Conservation (phyloP, 805 yeast species). For the Lachancea thermotolerans region DNA sequence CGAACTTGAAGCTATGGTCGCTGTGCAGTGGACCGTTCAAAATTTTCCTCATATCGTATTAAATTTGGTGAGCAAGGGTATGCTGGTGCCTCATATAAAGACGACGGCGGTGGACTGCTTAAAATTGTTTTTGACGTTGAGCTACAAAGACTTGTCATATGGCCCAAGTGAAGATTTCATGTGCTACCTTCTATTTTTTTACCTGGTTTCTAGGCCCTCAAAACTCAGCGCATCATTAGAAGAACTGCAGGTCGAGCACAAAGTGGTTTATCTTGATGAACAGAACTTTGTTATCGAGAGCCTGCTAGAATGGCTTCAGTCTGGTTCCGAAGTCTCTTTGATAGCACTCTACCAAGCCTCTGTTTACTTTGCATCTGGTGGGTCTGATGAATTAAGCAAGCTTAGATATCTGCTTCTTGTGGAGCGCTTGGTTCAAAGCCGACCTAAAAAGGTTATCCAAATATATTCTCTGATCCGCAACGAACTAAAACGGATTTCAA, state of each 20-base stretch:
- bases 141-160: constrained; percentile 33
- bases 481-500: constrained; percentile 29
- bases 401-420: constrained; percentile 30
- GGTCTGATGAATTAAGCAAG: constrained; percentile 33
- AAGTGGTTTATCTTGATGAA: constrained; percentile 28
- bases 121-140: constrained; percentile 36
- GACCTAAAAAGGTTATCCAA: constrained; percentile 31
- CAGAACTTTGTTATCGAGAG: constrained; percentile 34
- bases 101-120: constrained; percentile 42
- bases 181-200: constrained; percentile 32
- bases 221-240: constrained; percentile 32
- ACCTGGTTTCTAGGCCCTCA: constrained; percentile 32
- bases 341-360: constrained; percentile 33
- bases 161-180: constrained; percentile 14
- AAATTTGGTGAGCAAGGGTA: constrained; percentile 46
- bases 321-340: constrained; percentile 27
- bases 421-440: constrained; percentile 27
- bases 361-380: constrained; percentile 26
- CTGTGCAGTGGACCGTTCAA: constrained; percentile 34
- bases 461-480: constrained; percentile 28
- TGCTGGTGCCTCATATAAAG: constrained; percentile 50
- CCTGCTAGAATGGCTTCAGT: constrained; percentile 30
- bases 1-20: constrained; percentile 38
- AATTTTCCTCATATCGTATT: constrained; percentile 49
- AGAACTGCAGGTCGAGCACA: constrained; percentile 33